Conservation (phyloP, 2,329 filamentous ascomycete species). For the Penicillium psychrosexuale region DNA sequence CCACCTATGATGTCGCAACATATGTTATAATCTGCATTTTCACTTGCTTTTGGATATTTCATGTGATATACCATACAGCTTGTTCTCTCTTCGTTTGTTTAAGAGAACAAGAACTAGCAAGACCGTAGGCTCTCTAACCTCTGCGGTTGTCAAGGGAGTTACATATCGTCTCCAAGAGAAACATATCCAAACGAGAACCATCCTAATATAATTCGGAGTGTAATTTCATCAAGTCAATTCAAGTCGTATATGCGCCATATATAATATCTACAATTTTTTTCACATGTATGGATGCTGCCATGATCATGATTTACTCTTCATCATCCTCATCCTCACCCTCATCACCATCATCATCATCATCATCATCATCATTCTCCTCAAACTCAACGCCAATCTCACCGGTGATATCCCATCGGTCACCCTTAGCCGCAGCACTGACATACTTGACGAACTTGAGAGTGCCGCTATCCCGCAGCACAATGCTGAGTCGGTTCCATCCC, state of each 20-base stretch:
- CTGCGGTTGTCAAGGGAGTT: too few species aligned
- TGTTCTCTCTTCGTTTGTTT: too few species aligned
- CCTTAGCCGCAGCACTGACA: constrained; percentile 74
- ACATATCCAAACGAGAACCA: too few species aligned
- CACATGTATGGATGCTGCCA: background rate
- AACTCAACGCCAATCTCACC: constrained; percentile 71
- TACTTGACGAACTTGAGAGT: constrained; percentile 95
- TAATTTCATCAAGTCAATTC: constrained; percentile 7
- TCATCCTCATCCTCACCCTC: constrained; percentile 34
- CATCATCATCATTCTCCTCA: constrained; percentile 51
- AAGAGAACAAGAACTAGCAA: too few species aligned
- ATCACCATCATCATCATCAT: constrained; percentile 34
- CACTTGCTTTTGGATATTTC: too few species aligned
- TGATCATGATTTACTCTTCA: constrained; percentile 9
- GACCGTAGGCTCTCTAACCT: too few species aligned
- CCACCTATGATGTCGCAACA: too few species aligned
- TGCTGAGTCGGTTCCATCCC: constrained; percentile 84
- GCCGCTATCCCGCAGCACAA: constrained; percentile 83
- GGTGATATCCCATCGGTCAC: constrained; percentile 89
- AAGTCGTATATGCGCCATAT: constrained; percentile 1
- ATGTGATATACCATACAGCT: too few species aligned
- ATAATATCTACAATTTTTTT: constrained; percentile 10
- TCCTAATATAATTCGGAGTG: background rate
- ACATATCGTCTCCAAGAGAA: too few species aligned
- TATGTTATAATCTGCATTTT: too few species aligned